Conservation (phyloP, 1,284 basidiomycete species). For the Irpex sp. region DNA sequence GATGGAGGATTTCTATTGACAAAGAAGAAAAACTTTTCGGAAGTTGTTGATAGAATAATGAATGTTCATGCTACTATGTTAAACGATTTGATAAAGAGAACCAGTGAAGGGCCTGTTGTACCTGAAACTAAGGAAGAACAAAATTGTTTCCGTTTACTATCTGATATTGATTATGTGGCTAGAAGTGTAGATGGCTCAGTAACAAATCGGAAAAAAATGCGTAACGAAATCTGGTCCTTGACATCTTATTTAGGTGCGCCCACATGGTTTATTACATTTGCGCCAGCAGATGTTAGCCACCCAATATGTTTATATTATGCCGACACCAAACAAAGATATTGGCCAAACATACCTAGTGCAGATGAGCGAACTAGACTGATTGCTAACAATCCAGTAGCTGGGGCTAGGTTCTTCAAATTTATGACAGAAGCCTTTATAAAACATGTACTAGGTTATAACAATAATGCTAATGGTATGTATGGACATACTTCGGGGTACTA, state of each 20-base stretch:
- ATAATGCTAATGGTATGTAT: constrained; percentile 22
- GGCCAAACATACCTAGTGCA: neutral
- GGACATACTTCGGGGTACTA: constrained; percentile 29
- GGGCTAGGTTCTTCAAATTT: constrained; percentile 11
- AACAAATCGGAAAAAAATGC: neutral
- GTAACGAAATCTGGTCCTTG: neutral
- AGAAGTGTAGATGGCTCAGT: neutral
- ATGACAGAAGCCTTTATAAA: constrained; percentile 25
- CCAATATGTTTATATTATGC: constrained; percentile 1
- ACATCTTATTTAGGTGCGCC: neutral
- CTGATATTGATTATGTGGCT: neutral
- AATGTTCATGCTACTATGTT: neutral
- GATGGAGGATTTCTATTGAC: neutral
- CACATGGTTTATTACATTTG: constrained; percentile 1
- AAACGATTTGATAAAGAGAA: neutral
- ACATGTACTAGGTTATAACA: constrained; percentile 23
- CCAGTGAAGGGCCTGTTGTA: neutral
- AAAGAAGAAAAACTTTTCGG: neutral
- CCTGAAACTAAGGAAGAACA: neutral
- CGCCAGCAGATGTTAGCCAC: neutral
- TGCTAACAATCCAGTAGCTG: constrained; percentile 28
- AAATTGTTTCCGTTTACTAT: neutral
- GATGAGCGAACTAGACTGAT: constrained; percentile 14
- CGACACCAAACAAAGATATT: neutral
- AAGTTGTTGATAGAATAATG: neutral